Base-by-base conservation (phyloP, 768 basidiomycete species). In the Rhodotorula kratochvilovae region DNA sequence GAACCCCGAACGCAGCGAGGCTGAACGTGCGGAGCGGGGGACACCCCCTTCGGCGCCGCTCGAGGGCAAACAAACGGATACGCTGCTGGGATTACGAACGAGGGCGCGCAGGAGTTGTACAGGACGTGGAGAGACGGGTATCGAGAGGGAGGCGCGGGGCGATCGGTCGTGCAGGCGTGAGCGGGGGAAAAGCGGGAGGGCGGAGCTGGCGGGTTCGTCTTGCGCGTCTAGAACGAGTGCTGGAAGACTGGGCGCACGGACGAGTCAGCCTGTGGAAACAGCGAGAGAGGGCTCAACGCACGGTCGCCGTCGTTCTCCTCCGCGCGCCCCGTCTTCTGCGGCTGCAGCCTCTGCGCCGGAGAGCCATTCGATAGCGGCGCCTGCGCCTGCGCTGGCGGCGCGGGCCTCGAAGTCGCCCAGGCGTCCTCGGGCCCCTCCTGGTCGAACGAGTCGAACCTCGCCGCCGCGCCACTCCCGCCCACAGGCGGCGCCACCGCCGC, bases 401-500 rank as follows among this genome's bases (percentile, higher is more conserved):
- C 54, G 12, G 65, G 65, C 27, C 48, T n/a, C 6, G 65, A 27
- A 31, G 70, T 51, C 3, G 61, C 65, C 70, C 70, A 71, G 4
- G 70, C 70, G 15, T 71, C 70, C 43, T 71, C 70, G 36, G 70
- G 70, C 2, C 67, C 67, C 51, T 73, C 72, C 16, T 35, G 29
- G 25, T 73, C 72, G 35, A 73, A 73, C 63, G 63, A 27, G 54
- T 73, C 72, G 56, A 68, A 73, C 60, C 72, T 33, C 21, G 39
- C 51, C 3, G 46, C 67, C 21, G 55, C 54, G 13, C 10, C 56
- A 15, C 21, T 17, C 6, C 19, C 21, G 10, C 31, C 42, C 25
- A 39, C 42, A 5, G 60, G 55, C 29, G 29, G 31, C 58, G 55
- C 19, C 31, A 17, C 23, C 43, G 55, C 17, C 27, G 50, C n/a